Evolutionary conservation across 2,329 filamentous ascomycete genomes (phyloP).

Genomic region (Hypoxylon sp.): DNA sequence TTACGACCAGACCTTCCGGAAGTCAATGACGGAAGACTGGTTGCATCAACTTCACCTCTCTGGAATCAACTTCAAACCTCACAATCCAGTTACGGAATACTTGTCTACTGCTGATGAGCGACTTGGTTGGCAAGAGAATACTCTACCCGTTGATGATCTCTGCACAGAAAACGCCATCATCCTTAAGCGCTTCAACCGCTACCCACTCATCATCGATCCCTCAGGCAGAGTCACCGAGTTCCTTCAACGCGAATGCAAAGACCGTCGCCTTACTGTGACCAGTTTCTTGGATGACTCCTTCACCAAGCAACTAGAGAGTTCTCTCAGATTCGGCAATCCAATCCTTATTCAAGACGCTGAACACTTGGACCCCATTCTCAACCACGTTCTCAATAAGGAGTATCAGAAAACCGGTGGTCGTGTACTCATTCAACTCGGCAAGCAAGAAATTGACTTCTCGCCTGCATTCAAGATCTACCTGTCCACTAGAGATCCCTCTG

Average conservation of each 20-base stretch:
- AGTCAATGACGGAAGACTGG: conserved; percentile 98
- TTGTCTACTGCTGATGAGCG: conserved; percentile 96
- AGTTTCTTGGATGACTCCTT: conserved; percentile 99
- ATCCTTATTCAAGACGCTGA: conserved; percentile 99
- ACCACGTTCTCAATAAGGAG: conserved; percentile 99
- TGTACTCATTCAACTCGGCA: conserved; percentile 97
- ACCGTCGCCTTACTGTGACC: conserved; percentile 92
- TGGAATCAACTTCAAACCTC: conserved; percentile 92
- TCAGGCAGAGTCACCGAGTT: conserved; percentile 96
- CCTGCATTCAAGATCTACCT: conserved; percentile 95
- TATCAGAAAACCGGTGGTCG: conserved; percentile 98
- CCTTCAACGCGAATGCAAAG: conserved; percentile 93
- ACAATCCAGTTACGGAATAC: conserved; percentile 96
- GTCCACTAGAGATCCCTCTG: conserved; percentile 95
- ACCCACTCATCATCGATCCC: conserved; percentile 97
- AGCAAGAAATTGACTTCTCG: conserved; percentile 99
- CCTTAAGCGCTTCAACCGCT: conserved; percentile 97
- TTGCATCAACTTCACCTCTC: conserved; percentile 91
- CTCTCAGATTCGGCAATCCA: conserved; percentile 96
- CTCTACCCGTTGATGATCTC: conserved; percentile 93
- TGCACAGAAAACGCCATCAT: conserved; percentile 99
- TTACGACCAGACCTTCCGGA: conserved; percentile 98
- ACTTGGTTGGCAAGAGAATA: conserved; percentile 94
- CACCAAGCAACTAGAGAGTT: conserved; percentile 97
- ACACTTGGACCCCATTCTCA: conserved; percentile 95